phyloP scores from a whole-genome alignment of 306 rosid species.

The Rosa chinensis region DNA sequence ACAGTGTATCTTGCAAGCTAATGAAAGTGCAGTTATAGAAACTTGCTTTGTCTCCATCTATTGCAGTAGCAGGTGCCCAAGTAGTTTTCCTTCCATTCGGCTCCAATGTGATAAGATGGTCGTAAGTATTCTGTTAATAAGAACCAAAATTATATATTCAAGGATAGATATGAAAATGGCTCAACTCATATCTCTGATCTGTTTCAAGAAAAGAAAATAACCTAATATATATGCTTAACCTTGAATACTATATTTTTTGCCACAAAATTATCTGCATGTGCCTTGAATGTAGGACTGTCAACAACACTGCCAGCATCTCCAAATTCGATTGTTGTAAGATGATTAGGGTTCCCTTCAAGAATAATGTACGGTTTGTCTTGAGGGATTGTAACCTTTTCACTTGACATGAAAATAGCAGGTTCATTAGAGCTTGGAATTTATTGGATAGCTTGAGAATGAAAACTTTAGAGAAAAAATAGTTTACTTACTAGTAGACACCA shows the following conservation, averaged over 20 bases:
- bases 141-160: background rate
- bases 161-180: background rate
- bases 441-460: background rate
- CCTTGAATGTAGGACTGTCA: constrained; percentile 6
- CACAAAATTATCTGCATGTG: constrained; percentile 20
- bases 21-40: constrained; percentile 19
- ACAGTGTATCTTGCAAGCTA: constrained; percentile 29
- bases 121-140: background rate
- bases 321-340: background rate
- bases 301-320: constrained; percentile 4
- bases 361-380: constrained; percentile 30
- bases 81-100: background rate
- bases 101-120: background rate
- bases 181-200: background rate
- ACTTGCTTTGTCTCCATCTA: constrained; percentile 26
- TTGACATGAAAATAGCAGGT: background rate
- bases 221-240: background rate
- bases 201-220: background rate
- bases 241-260: constrained; percentile 12
- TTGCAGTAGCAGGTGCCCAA: constrained; percentile 1
- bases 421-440: background rate
- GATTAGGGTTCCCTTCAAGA: constrained; percentile 32
- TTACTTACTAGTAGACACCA: constrained; percentile 26
- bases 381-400: constrained; percentile 37
- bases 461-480: background rate